Evolutionary conservation across 257 asterid genomes (phyloP), one percentile per base, ranked within the genome.

Genomic region (Scutellaria barbata): DNA sequence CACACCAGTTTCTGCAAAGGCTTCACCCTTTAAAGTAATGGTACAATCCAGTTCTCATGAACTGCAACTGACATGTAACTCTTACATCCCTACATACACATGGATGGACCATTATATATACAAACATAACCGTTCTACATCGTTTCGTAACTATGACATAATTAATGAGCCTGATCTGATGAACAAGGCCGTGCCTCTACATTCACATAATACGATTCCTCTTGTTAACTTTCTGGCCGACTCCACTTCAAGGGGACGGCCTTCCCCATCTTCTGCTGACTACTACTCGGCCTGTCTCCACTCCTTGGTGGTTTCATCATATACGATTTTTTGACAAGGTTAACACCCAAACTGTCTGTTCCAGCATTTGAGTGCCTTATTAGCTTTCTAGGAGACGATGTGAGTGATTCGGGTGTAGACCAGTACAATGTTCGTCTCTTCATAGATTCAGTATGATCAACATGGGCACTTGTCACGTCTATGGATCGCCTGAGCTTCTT

Each of bases 401-500:
- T 87, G 65, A 77, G 70, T 4, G 85, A 76, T 52, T 69, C 70
- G 46, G 80, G 63, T 58, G 90, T 51, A 56, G 85, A 73, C 80
- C 82, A 73, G 74, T 79, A 81, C 13, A 50, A 5, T 13, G 87
- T 66, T 59, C 76, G 81, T 80, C 81, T 87, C 68, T 72, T 79
- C 50, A 59, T 72, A 39, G 80, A 48, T 62, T 82, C 85, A 20
- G 77, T 37, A 45, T 57, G 77, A 67, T 68, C 22, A 9, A 68
- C 65, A 58, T 40, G 66, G 56, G 72, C 53, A 25, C 62, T 63
- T 60, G 69, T 60, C 52, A 48, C 76, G 48, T 85, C 85, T 65
- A 81, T 56, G 20, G 89, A 81, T 69, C 85, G 84, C 79, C 68
- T 89, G 55, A 69, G 87, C 84, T 87, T 90, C 85, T 90, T 90